Evolutionary conservation across 805 yeast genomes (phyloP).

Genomic region (Yamadazyma philogaea): DNA sequence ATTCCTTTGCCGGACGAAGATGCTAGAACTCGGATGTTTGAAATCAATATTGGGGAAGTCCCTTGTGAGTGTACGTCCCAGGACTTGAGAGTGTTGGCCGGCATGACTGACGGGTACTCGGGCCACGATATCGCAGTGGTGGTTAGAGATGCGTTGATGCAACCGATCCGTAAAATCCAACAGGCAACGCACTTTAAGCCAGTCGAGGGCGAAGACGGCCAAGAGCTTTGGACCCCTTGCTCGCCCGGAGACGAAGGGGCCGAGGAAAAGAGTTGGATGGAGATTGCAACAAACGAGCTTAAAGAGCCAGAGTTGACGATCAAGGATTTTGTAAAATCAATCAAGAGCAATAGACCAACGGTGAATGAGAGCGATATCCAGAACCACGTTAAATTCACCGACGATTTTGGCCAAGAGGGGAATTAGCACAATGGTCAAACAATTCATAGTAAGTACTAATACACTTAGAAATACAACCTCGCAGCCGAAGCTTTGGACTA

Average conservation of each 20-base stretch:
- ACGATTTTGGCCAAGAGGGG: constrained; percentile 97
- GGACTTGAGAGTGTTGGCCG: constrained; percentile 77
- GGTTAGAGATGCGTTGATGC: constrained; percentile 96
- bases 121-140: constrained; percentile 97
- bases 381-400: constrained; percentile 83
- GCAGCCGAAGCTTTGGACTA: too few relatives aligned
- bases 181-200: constrained; percentile 91
- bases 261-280: constrained; percentile 89
- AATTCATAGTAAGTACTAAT: not conserved
- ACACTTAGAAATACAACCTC: too few relatives aligned
- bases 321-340: constrained; percentile 90
- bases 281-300: constrained; percentile 82
- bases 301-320: constrained; percentile 86
- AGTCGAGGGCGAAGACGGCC: constrained; percentile 41
- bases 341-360: constrained; percentile 89
- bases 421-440: constrained; percentile 45
- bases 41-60: constrained; percentile 84
- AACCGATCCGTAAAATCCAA: constrained; percentile 93
- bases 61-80: constrained; percentile 73
- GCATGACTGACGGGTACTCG: constrained; percentile 94
- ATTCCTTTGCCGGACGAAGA: constrained; percentile 93
- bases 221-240: constrained; percentile 74
- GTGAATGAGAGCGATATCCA: constrained; percentile 81
- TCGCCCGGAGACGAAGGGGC: constrained; percentile 95
- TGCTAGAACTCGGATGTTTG: constrained; percentile 91